Evolutionary conservation across 2,329 filamentous ascomycete species (phyloP).

Genomic region (Paracorniculantispora psalliotae): DNA sequence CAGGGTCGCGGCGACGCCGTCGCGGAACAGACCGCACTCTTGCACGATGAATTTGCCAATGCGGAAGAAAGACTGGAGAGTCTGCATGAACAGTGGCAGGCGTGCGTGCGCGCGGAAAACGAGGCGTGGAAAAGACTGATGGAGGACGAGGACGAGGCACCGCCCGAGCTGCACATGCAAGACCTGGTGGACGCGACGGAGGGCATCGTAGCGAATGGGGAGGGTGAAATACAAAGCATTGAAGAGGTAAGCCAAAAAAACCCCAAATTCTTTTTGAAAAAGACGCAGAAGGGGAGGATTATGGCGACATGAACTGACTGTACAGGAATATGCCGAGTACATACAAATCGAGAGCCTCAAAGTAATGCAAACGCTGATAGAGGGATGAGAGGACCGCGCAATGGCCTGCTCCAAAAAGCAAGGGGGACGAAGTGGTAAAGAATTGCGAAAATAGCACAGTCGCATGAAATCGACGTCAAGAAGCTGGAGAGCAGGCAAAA

Average conservation of each 20-base stretch:
- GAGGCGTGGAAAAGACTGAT: conserved; percentile 8
- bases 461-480: neutral
- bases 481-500: neutral
- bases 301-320: too few species aligned
- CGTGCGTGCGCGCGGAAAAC: conserved; percentile 2
- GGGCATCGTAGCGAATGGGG: conserved; percentile 14
- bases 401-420: too few species aligned
- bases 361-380: conserved; percentile 14
- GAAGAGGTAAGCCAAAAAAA: too few species aligned
- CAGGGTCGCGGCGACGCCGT: conserved; percentile 19
- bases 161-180: neutral
- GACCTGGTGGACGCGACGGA: neutral
- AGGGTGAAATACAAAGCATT: conserved; percentile 24
- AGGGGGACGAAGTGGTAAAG: neutral
- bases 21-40: conserved; percentile 20
- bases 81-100: conserved; percentile 4
- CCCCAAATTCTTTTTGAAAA: too few species aligned
- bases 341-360: conserved; percentile 23
- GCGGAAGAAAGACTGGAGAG: neutral
- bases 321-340: conserved; percentile 25
- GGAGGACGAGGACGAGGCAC: neutral
- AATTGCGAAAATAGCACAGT: neutral
- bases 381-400: neutral
- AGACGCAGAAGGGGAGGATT: too few species aligned
- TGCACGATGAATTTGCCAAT: conserved; percentile 20